Percentiles rank a stretch among this genome's conserved stretches.
Evolutionary conservation across 345 rosid species (phyloP).

Genomic region (Jatropha curcas): DNA sequence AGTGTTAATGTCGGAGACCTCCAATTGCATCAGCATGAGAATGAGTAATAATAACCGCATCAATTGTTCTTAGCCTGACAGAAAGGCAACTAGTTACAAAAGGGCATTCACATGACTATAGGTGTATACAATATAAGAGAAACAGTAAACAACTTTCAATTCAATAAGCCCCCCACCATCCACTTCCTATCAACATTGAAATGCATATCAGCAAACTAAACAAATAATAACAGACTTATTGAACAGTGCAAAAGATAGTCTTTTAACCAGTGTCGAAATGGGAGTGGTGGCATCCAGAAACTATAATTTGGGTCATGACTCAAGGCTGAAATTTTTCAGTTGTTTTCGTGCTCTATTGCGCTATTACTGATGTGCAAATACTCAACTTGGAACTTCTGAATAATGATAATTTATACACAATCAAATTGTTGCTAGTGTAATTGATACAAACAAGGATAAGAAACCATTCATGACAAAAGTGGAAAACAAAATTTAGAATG

Average conservation of each 20-base stretch:
- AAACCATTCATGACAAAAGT: neutral
- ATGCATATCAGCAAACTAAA: neutral
- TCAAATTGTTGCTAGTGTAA: neutral
- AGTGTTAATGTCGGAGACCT: slow-evolving; percentile 75
- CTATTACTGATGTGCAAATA: neutral
- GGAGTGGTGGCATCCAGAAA: neutral
- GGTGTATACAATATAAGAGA: slow-evolving; percentile 17
- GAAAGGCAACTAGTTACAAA: slow-evolving; percentile 53
- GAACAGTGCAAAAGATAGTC: neutral
- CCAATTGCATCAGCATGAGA: slow-evolving; percentile 99
- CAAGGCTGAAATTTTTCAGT: neutral
- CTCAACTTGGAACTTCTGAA: neutral
- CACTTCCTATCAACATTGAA: neutral
- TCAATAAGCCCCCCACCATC: neutral
- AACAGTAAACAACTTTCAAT: slow-evolving; percentile 17
- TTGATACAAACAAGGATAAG: neutral
- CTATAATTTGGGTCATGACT: neutral
- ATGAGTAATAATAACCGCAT: slow-evolving; percentile 96
- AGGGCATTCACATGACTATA: slow-evolving; percentile 25
- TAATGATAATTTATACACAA: neutral
- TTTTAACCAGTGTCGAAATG: neutral
- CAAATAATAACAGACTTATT: neutral
- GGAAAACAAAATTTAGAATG: neutral
- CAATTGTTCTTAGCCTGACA: slow-evolving; percentile 97
- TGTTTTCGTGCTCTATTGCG: neutral